Conservation (phyloP, 371 early-diverging fungal species). For the Mucor sp. region DNA sequence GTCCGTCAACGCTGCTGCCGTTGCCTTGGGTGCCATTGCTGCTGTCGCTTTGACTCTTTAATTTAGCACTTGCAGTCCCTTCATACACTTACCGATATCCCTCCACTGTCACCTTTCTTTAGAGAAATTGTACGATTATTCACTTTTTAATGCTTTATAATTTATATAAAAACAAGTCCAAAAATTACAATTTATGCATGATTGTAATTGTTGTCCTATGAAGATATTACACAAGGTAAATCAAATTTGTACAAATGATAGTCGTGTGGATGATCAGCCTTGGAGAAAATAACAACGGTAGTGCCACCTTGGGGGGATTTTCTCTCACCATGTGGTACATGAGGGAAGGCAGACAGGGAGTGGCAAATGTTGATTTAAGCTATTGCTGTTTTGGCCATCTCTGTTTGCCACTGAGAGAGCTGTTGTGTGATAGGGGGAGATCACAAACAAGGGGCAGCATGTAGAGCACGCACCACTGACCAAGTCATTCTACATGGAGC, state of each 20-base stretch:
- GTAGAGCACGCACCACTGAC: not conserved
- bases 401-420: not conserved
- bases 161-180: not conserved
- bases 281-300: not conserved
- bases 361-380: not conserved
- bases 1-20: conserved; percentile 27
- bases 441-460: not conserved
- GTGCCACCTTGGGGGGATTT: not conserved
- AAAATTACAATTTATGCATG: not conserved
- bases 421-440: not conserved
- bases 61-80: not conserved
- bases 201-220: conserved; percentile 1
- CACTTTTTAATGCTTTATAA: conserved; percentile 3
- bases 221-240: not conserved
- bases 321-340: not conserved
- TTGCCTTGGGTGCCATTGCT: conserved; percentile 41
- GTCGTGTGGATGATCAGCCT: not conserved
- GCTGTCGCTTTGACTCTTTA: conserved; percentile 42
- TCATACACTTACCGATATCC: conserved; percentile 1
- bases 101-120: conserved; percentile 1
- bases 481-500: not conserved
- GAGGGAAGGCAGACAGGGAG: not conserved
- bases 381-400: not conserved
- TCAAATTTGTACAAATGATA: conserved; percentile 1
- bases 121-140: conserved; percentile 14